These are phyloP conservation scores for Zea mays DNA, from an alignment of 176 grass and related monocot genomes.

Conservation along the genomic window DNA sequence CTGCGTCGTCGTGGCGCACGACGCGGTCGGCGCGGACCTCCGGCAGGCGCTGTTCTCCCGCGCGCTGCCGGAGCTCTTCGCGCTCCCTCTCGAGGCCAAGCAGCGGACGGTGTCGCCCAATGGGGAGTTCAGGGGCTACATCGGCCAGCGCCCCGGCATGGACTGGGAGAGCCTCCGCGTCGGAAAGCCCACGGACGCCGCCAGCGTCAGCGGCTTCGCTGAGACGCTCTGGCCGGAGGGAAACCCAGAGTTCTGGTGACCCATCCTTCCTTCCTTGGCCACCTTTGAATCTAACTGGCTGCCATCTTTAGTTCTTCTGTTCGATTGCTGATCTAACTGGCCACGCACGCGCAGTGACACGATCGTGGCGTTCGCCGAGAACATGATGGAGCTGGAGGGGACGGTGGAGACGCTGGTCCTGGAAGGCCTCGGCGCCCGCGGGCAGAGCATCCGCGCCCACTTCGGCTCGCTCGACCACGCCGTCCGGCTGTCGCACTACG, in stretches of 20 bases:
- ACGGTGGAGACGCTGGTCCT: conserved; percentile 38
- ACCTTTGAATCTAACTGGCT: too few species aligned
- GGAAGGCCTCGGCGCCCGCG: conserved; percentile 32
- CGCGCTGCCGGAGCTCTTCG: conserved; percentile 48
- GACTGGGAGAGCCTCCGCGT: conserved; percentile 51
- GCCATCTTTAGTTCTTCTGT: background rate
- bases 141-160: conserved; percentile 39
- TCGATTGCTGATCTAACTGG: background rate
- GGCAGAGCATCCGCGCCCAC: conserved; percentile 1
- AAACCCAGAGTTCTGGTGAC: conserved; percentile 54
- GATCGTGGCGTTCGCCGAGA: conserved; percentile 11
- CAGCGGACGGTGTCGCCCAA: background rate
- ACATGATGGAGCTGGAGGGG: conserved; percentile 20
- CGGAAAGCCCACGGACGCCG: background rate
- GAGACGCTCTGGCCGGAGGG: conserved; percentile 48
- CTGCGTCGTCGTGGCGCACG: conserved; percentile 46
- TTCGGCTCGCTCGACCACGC: background rate
- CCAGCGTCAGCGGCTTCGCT: conserved; percentile 40
- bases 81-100: conserved; percentile 49
- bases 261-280: too few species aligned
- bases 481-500: conserved; percentile 22
- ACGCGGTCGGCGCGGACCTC: conserved; percentile 30
- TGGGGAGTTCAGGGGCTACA: conserved; percentile 37
- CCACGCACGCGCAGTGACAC: conserved; percentile 11
- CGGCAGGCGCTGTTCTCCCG: conserved; percentile 40